Evolutionary conservation across 208 protist genomes (phyloP).

Genomic region (Herpetomonas tarakana): DNA sequence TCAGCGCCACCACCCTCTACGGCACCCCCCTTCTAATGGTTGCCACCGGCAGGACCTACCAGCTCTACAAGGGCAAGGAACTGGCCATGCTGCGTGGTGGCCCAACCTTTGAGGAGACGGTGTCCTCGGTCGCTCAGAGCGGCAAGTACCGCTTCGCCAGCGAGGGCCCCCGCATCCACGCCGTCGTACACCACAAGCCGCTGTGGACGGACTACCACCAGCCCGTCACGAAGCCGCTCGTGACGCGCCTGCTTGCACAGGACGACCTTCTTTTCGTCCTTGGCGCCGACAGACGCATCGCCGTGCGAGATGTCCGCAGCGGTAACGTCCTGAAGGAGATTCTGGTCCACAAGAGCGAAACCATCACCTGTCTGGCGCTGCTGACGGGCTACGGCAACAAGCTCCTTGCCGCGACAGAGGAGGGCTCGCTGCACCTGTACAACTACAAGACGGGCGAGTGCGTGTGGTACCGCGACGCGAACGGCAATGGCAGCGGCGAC

Average conservation of each 20-base stretch:
- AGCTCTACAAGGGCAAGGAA: conserved; percentile 82
- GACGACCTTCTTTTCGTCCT: conserved; percentile 82
- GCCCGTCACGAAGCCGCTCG: conserved; percentile 38
- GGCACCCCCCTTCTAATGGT: conserved; percentile 79
- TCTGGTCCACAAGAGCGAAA: conserved; percentile 53
- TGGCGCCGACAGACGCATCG: conserved; percentile 71
- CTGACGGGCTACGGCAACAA: conserved; percentile 84
- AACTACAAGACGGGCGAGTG: conserved; percentile 83
- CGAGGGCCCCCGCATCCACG: conserved; percentile 74
- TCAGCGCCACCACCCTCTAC: conserved; percentile 71
- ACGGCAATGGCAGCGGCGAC: background rate
- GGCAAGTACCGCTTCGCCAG: conserved; percentile 79
- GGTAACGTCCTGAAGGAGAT: conserved; percentile 65
- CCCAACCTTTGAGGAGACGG: conserved; percentile 48
- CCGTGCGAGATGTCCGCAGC: conserved; percentile 61
- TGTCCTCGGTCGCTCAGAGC: conserved; percentile 70
- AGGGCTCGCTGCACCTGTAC: conserved; percentile 80
- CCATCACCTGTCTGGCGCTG: conserved; percentile 42
- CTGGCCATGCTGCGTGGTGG: conserved; percentile 80
- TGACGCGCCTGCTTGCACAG: conserved; percentile 57
- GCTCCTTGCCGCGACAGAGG: conserved; percentile 69
- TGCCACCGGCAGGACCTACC: conserved; percentile 74
- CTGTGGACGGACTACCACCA: conserved; percentile 67
- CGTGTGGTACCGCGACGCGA: conserved; percentile 50
- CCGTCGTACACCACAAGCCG: conserved; percentile 75